Conservation (phyloP, 1,139 yeast species). For the Kurtzmaniella quercitrusa region DNA sequence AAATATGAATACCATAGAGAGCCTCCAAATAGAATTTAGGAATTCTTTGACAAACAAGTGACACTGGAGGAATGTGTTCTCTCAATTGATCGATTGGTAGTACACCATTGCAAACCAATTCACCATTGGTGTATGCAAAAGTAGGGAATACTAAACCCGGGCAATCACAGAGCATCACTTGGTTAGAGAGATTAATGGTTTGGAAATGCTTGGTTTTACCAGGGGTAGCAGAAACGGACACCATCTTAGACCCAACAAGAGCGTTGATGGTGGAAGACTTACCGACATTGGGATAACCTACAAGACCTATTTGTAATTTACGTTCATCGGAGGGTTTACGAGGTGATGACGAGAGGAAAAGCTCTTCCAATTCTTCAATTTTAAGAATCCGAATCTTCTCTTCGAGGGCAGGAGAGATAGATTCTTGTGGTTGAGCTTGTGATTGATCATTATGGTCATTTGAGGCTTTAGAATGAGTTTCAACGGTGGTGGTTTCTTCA, state of each 20-base stretch:
- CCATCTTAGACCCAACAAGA: slow-evolving; percentile 91
- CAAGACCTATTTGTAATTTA: slow-evolving; percentile 84
- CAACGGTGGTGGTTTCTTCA: slow-evolving; percentile 21
- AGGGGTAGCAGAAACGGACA: slow-evolving; percentile 96
- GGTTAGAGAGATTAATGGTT: slow-evolving; percentile 80
- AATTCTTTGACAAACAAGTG: slow-evolving; percentile 79
- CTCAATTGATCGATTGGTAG: slow-evolving; percentile 95
- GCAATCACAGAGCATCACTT: slow-evolving; percentile 91
- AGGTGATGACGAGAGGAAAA: slow-evolving; percentile 81
- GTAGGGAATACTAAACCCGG: slow-evolving; percentile 99
- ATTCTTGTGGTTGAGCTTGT: neutral
- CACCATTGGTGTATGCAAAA: slow-evolving; percentile 95
- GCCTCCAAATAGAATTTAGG: slow-evolving; percentile 91
- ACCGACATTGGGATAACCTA: slow-evolving; percentile 96
- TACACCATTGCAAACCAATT: slow-evolving; percentile 95
- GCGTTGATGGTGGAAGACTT: slow-evolving; percentile 96
- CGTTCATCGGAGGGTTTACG: slow-evolving; percentile 50
- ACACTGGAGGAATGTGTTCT: slow-evolving; percentile 88
- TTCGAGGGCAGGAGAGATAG: slow-evolving; percentile 11
- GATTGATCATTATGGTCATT: neutral
- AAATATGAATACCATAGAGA: slow-evolving; percentile 87
- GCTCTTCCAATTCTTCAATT: slow-evolving; percentile 78
- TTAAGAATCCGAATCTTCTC: slow-evolving; percentile 67
- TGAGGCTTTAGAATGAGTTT: neutral
- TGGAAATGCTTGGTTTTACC: slow-evolving; percentile 99